These are phyloP conservation scores for Naegleria gruberi DNA, from an alignment of 208 protist species.

Conservation along the genomic window DNA sequence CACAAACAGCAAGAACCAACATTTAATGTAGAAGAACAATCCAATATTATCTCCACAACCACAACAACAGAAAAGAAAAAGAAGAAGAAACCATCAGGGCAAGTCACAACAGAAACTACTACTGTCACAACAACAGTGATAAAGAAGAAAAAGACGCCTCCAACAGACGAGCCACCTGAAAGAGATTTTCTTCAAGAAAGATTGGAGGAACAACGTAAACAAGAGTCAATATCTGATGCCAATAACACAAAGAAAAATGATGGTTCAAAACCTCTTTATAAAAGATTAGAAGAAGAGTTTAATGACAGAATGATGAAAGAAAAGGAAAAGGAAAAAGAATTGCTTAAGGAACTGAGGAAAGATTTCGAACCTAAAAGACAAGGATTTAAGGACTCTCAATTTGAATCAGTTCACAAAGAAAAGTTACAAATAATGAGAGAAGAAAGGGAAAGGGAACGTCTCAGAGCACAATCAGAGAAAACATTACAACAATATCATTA, in stretches of 20 bases:
- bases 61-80: no score
- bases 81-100: no score
- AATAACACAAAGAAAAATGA: not conserved
- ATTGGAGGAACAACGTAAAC: not conserved
- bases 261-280: not conserved
- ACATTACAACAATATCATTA: not conserved
- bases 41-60: no score
- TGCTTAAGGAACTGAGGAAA: not conserved
- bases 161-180: not conserved
- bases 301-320: not conserved
- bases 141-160: no score
- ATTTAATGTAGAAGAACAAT: no score
- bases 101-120: no score
- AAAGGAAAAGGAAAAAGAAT: not conserved
- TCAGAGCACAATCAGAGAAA: not conserved
- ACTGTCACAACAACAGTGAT: no score
- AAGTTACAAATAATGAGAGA: not conserved
- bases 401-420: not conserved
- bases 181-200: not conserved
- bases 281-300: not conserved
- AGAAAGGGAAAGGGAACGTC: not conserved
- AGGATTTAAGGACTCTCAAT: not conserved
- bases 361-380: not conserved
- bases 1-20: no score
- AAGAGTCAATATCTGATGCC: not conserved